phyloP scores from a whole-genome alignment of 768 basidiomycete genomes.

The Amanita pseudoporphyria region DNA sequence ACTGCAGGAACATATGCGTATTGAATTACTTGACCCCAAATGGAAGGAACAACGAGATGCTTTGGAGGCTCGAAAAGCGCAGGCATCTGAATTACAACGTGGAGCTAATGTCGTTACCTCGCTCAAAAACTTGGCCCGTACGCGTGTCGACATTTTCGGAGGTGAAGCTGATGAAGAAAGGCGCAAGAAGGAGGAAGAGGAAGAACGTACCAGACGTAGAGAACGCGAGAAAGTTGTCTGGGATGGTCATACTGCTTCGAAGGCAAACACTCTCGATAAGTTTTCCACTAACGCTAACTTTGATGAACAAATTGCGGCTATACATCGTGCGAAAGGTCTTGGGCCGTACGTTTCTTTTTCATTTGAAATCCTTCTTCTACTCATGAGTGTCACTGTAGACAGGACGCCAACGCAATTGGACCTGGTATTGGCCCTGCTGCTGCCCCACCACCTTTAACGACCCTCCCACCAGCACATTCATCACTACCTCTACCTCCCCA shows the following conservation, averaged over 20 bases:
- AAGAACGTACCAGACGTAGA: conserved; percentile 68
- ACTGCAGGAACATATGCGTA: conserved; percentile 95
- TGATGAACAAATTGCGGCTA: conserved; percentile 96
- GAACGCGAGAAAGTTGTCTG: conserved; percentile 95
- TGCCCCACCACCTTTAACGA: conserved; percentile 49
- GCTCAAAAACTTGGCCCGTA: conserved; percentile 84
- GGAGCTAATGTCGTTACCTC: conserved; percentile 93
- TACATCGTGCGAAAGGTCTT: conserved; percentile 88
- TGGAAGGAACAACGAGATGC: conserved; percentile 95
- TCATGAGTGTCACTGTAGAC: conserved; percentile 27
- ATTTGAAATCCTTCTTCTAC: not conserved
- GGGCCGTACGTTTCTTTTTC: conserved; percentile 54
- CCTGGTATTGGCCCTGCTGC: conserved; percentile 81
- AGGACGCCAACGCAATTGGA: conserved; percentile 73
- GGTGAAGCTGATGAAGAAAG: conserved; percentile 89
- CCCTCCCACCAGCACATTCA: conserved; percentile 58
- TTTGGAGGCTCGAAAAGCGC: conserved; percentile 83
- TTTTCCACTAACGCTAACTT: conserved; percentile 91
- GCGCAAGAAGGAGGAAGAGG: conserved; percentile 79
- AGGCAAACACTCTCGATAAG: conserved; percentile 85
- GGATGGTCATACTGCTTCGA: conserved; percentile 97
- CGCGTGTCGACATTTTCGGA: conserved; percentile 97
- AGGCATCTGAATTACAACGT: conserved; percentile 78
- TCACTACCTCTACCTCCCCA: conserved; percentile 69
- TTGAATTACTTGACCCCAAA: conserved; percentile 92